Percentiles rank a stretch among this genome's conserved stretches.
These are phyloP conservation scores for Talaromyces wortmannii DNA, from an alignment of 495 filamentous ascomycete genomes.

Conservation along the genomic window DNA sequence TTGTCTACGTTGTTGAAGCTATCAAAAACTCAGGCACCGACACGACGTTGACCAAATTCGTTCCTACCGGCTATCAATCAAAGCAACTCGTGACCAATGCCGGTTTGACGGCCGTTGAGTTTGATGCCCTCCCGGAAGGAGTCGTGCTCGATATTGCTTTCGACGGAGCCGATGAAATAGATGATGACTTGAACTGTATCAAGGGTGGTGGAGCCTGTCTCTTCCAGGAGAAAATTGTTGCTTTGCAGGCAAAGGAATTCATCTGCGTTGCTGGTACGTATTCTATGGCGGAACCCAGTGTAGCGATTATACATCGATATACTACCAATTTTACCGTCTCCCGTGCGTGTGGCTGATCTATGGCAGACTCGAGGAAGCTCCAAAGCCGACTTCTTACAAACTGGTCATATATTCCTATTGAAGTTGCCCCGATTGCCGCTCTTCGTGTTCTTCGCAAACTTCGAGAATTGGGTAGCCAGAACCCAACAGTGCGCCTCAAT, in stretches of 20 bases:
- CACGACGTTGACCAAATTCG: constrained; percentile 62
- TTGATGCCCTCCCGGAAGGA: constrained; percentile 60
- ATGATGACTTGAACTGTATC: constrained; percentile 91
- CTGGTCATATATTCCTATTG: constrained; percentile 86
- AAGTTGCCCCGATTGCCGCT: constrained; percentile 80
- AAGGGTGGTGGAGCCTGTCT: constrained; percentile 95
- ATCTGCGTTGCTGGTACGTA: constrained; percentile 80
- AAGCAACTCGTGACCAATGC: constrained; percentile 73
- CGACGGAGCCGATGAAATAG: constrained; percentile 95
- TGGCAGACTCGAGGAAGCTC: constrained; percentile 77
- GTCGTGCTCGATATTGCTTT: constrained; percentile 74
- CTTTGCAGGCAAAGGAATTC: constrained; percentile 76
- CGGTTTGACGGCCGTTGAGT: constrained; percentile 67
- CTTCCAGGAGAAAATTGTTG: constrained; percentile 97
- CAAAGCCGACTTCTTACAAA: constrained; percentile 65
- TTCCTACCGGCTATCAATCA: constrained; percentile 89
- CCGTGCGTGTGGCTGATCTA: background rate
- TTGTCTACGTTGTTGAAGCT: constrained; percentile 92
- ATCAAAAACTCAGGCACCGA: constrained; percentile 65
- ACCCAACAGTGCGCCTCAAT: constrained; percentile 63
- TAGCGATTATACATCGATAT: background rate
- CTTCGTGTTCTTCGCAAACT: constrained; percentile 63
- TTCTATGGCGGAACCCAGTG: too few species aligned
- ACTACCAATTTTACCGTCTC: background rate
- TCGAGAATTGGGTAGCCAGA: constrained; percentile 57